These are phyloP conservation scores for Murraya paniculata DNA, from an alignment of 345 rosid species.

Conservation along the genomic window DNA sequence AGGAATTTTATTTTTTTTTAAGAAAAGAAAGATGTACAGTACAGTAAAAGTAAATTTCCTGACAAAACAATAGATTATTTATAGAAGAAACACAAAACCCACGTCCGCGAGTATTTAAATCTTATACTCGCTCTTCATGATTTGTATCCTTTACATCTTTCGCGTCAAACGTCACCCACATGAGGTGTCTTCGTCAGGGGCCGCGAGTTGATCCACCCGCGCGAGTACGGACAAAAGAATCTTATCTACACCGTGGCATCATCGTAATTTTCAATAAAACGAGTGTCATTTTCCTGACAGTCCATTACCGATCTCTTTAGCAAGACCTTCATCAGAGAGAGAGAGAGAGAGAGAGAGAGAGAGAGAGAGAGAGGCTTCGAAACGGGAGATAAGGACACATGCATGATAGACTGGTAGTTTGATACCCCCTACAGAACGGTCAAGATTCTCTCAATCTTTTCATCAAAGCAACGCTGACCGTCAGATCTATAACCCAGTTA, in stretches of 20 bases:
- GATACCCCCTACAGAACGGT: slow-evolving; percentile 44
- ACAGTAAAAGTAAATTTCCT: slow-evolving; percentile 3
- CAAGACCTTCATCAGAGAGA: neutral
- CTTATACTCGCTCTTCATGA: neutral
- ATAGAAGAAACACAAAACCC: neutral
- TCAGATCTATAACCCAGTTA: slow-evolving; percentile 26
- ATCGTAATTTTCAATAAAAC: neutral
- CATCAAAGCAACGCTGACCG: slow-evolving; percentile 28
- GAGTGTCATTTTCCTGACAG: slow-evolving; percentile 13
- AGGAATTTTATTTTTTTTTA: no score
- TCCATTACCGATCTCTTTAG: slow-evolving; percentile 7
- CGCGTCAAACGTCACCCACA: neutral
- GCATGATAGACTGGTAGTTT: no score
- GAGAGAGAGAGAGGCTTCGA: slow-evolving; percentile 3
- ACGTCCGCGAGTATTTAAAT: neutral
- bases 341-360: neutral
- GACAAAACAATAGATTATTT: slow-evolving; percentile 1
- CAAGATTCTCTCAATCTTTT: slow-evolving; percentile 34
- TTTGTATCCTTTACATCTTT: neutral
- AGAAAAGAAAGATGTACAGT: no score
- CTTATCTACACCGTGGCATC: slow-evolving; percentile 7
- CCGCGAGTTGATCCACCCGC: slow-evolving; percentile 1
- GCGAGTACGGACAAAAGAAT: neutral
- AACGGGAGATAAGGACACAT: slow-evolving; percentile 49
- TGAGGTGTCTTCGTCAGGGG: neutral